Percentiles rank a stretch among this genome's conserved stretches.
These are phyloP conservation scores for Metschnikowia arizonensis DNA, from an alignment of 805 yeast genomes.

Conservation along the genomic window DNA sequence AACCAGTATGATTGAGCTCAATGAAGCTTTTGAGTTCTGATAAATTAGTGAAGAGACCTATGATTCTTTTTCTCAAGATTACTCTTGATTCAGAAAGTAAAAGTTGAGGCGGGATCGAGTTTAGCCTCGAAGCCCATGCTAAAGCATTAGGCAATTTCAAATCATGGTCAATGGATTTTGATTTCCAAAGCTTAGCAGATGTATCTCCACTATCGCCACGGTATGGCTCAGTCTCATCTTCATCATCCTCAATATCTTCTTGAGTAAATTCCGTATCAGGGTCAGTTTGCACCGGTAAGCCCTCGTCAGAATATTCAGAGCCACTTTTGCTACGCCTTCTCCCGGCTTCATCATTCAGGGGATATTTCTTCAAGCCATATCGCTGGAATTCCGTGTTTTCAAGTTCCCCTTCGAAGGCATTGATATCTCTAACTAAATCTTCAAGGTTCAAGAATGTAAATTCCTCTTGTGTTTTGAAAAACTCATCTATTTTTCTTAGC, in stretches of 20 bases:
- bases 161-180: slow-evolving; percentile 32
- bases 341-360: slow-evolving; percentile 7
- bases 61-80: slow-evolving; percentile 43
- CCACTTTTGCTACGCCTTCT: slow-evolving; percentile 13
- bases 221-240: slow-evolving; percentile 9
- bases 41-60: slow-evolving; percentile 41
- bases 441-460: slow-evolving; percentile 51
- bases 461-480: slow-evolving; percentile 66
- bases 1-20: slow-evolving; percentile 51
- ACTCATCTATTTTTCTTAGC: slow-evolving; percentile 67
- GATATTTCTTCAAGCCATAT: slow-evolving; percentile 7
- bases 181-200: slow-evolving; percentile 11
- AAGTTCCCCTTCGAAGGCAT: slow-evolving; percentile 49
- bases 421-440: slow-evolving; percentile 56
- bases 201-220: slow-evolving; percentile 7
- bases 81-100: slow-evolving; percentile 45
- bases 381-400: slow-evolving; percentile 10
- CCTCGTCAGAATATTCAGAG: slow-evolving; percentile 20
- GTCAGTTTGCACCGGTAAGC: slow-evolving; percentile 24
- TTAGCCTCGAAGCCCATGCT: slow-evolving; percentile 15
- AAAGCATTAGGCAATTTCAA: slow-evolving; percentile 35
- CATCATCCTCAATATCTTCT: slow-evolving; percentile 14
- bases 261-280: slow-evolving; percentile 36
- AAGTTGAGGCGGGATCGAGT: slow-evolving; percentile 18
- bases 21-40: slow-evolving; percentile 48